Evolutionary conservation across 345 rosid genomes (phyloP), one percentile per base, ranked within the genome.

Genomic region (Turnera subulata): DNA sequence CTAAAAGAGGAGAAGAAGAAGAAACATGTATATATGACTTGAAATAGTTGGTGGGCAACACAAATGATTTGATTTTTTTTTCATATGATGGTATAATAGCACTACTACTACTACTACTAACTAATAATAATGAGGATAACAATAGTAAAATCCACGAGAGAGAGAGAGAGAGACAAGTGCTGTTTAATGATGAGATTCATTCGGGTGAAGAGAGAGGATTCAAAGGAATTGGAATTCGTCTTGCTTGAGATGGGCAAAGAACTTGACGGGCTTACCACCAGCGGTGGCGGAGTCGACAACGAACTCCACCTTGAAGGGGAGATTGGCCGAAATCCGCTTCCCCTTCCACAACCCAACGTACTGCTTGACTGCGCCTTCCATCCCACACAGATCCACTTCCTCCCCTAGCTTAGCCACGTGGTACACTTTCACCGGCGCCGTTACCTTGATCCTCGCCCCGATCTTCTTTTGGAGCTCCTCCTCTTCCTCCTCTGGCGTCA

Each of bases 211-310:
- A n/a, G n/a, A n/a, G n/a, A n/a, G n/a, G n/a, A n/a, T n/a, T n/a
- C n/a, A n/a, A 62, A 81, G 63, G 33, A 61, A 74, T 65, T 82
- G 92, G 62, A 93, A 82, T 73, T 93, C 99, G 13, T 85, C 90
- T 44, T 87, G 91, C 69, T 71, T 88, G 59, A 93, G 90, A 81
- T 93, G 99, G 23, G 90, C 82, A 39, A 75, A 73, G 84, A 93
- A 89, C 76, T 93, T 93, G 42, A 93, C 96, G 56, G 75, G 63
- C 7, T 95, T 90, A 16, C 88, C 82, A 50, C 79, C 97, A 69
- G 75, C 81, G 33, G 87, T 45, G 29, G 86, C 83, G 13, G n/a
- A n/a, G n/a, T 37, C 11, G 40, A 69, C 65, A 37, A 74, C 59
- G 18, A 93, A 93, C 82, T 84, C 72, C 40, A 89, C 80, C 85